Evolutionary conservation across 441 rosid genomes (phyloP).

Genomic region (Adansonia madagascariensis): DNA sequence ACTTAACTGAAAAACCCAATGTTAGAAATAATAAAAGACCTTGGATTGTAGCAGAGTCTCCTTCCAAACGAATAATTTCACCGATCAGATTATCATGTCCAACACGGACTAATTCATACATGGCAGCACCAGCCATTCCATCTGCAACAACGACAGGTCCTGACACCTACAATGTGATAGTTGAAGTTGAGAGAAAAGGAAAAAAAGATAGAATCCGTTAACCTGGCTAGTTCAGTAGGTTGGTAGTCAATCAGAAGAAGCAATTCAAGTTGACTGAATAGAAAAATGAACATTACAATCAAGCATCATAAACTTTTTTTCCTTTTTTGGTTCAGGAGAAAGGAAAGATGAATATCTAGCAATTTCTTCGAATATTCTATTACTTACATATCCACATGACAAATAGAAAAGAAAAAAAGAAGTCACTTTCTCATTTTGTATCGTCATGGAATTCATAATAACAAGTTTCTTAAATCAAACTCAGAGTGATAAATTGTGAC

Average conservation of each 20-base stretch:
- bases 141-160: conserved; percentile 98
- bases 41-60: conserved; percentile 97
- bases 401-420: neutral
- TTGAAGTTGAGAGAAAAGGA: conserved; percentile 14
- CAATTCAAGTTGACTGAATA: neutral
- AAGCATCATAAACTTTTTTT: neutral
- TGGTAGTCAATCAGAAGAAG: neutral
- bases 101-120: conserved; percentile 99
- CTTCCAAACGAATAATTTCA: conserved; percentile 95
- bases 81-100: conserved; percentile 94
- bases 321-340: neutral
- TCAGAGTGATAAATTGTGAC: neutral
- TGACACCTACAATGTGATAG: conserved; percentile 65
- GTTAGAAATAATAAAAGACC: conserved; percentile 46
- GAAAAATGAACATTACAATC: neutral
- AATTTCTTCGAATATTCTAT: neutral
- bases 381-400: neutral
- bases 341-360: neutral
- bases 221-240: neutral
- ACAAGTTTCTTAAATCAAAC: conserved; percentile 12
- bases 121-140: conserved; percentile 99
- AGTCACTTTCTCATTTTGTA: neutral
- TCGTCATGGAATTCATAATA: neutral
- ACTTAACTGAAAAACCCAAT: neutral
- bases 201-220: neutral